phyloP scores from a whole-genome alignment of 306 rosid species.

The Dryas drummondii region DNA sequence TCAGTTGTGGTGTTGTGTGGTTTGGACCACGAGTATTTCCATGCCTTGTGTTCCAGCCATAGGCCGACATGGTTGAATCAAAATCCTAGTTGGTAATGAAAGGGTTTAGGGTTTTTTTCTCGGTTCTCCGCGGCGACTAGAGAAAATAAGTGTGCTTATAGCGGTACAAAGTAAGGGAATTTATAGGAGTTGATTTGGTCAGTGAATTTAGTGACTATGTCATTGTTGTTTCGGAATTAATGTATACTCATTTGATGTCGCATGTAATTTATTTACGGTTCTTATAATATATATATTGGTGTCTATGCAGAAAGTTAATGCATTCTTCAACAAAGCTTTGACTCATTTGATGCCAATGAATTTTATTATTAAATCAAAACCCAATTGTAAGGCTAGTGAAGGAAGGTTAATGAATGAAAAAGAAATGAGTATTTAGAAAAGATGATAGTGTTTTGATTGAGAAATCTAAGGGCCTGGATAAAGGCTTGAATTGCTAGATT shows the following conservation, averaged over 20 bases:
- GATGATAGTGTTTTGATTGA: neutral
- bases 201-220: too few species aligned
- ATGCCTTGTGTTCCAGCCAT: conserved; percentile 12
- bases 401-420: conserved; percentile 8
- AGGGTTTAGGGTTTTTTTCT: neutral
- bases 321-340: conserved; percentile 21
- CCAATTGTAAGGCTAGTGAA: neutral
- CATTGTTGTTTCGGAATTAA: too few species aligned
- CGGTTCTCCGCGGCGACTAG: too few species aligned
- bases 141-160: too few species aligned
- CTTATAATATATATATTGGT: conserved; percentile 1
- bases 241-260: neutral
- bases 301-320: conserved; percentile 8
- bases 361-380: conserved; percentile 6
- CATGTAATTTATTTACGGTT: conserved; percentile 14
- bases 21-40: conserved; percentile 1
- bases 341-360: conserved; percentile 27
- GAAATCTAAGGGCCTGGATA: conserved; percentile 10
- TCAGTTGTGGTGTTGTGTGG: neutral
- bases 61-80: conserved; percentile 7
- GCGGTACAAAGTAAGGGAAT: neutral
- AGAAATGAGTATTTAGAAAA: neutral
- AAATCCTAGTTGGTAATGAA: neutral
- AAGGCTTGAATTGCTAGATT: neutral
- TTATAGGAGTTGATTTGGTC: neutral